Evolutionary conservation across 164 flowering plant species (phyloP), one percentile per base, ranked within the genome.

Genomic region (Macadamia integrifolia): DNA sequence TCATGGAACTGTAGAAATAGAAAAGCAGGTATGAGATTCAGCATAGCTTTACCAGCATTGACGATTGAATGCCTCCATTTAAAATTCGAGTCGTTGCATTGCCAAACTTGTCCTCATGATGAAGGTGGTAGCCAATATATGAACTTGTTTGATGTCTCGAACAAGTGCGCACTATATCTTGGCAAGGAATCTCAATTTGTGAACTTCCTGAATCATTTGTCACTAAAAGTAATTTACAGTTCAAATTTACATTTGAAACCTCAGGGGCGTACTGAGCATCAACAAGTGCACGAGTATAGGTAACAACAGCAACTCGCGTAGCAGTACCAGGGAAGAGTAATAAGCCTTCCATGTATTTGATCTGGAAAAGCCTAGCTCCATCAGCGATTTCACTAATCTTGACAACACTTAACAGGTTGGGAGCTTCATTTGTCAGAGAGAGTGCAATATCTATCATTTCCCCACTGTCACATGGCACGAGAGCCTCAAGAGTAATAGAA

Each of bases 181-280:
- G 61, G 80, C 93, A 90, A 68, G 86, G 82, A 70, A 90, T 74
- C 78, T 85, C 87, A 78, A 84, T 74, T 69, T 72, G 78, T 66
- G 86, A 77, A 69, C 53, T 75, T 59, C 69, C 76, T 14, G 96
- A 87, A 71, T 81, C 89, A 80, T 92, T 92, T 65, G 89, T 86
- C 76, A 66, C 56, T 65, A 90, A 48, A 31, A 67, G 70, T 57
- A 92, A 65, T 69, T 75, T 85, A 71, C 92, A 92, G 58, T 72
- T 72, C 40, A 46, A 60, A 69, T 68, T 56, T 15, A 77, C 46
- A 57, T 66, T 66, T 7, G 72, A 72, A 32, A 69, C 28, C 67
- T 79, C 80, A 58, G 58, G 23, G 9, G 49, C 42, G 49, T 61
- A 78, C 67, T 58, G 44, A n/a, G 65, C 60, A 56, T 70, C 65